Base-by-base conservation (phyloP, 306 rosid genomes). In the Inga leiocalycina region DNA sequence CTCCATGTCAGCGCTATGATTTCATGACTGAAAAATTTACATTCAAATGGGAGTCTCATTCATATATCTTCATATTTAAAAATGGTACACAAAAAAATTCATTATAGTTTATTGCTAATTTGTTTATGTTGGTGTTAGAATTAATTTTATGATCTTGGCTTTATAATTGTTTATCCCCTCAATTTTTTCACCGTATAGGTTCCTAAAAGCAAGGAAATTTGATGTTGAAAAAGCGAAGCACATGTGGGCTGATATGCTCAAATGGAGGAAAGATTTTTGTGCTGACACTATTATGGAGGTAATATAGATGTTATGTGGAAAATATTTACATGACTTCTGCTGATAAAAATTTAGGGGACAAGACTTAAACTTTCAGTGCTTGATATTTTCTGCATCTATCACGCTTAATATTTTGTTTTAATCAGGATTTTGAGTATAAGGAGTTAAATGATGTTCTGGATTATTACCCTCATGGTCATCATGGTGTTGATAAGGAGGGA, bases 181-280 rank as follows among this genome's bases (percentile, higher is more conserved):
- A 72, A 77, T 56, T 78, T 56, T 72, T 81, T n/a, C 57, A 46
- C 56, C 59, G 79, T 41, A 32, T 88, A 96, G 99, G 85, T 96
- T 94, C 82, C 85, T 96, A 56, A 96, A 96, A 86, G 99, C 99
- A 74, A 94, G 99, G 83, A 96, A 94, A 79, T 92, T 96, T 78
- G 99, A 96, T 79, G 69, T 87, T 46, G 98, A 96, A 78, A 96
- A 89, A 30, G 97, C 99, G 74, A 96, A 94, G 94, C 90, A 90
- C 88, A 95, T 95, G 98, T 95, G 97, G 97, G 94, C 93, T 4
- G 97, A 95, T 84, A 95, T 95, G 98, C 89, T 95, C 68, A 92
- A 89, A 75, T 95, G 98, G 98, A 93, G 98, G 87, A 91, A 84
- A 87, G 98, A 95, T 20, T 95, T 89, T 69, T 90, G 94, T 64